Conservation (phyloP, 495 filamentous ascomycete genomes). For the Penicillium taxi region DNA sequence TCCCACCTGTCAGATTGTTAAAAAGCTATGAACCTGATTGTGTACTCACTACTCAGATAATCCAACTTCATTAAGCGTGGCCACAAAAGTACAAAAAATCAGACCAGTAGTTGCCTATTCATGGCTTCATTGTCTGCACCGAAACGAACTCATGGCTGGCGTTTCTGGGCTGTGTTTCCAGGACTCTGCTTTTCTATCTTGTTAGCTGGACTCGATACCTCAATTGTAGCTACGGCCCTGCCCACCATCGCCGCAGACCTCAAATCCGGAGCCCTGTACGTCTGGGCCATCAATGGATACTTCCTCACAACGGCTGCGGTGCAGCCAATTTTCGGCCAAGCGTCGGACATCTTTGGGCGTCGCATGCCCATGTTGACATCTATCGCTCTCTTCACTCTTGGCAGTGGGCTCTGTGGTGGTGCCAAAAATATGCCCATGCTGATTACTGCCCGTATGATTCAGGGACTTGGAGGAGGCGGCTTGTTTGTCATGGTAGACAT, state of each 20-base stretch:
- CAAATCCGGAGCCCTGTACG: constrained; percentile 18
- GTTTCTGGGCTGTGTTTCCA: not conserved
- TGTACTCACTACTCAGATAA: too few species aligned
- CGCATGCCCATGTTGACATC: constrained; percentile 32
- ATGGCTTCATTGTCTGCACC: too few species aligned
- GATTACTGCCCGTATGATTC: constrained; percentile 20
- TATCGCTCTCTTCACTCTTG: constrained; percentile 28
- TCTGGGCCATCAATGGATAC: constrained; percentile 38
- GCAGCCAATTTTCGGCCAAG: constrained; percentile 29
- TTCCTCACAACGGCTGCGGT: constrained; percentile 22
- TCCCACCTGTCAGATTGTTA: too few species aligned
- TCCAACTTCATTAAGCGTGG: too few species aligned
- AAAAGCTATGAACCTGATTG: too few species aligned
- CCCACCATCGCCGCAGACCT: too few species aligned
- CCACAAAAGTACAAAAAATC: too few species aligned
- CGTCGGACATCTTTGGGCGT: constrained; percentile 45
- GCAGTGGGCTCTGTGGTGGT: constrained; percentile 32
- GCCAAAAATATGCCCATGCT: constrained; percentile 20
- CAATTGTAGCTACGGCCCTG: too few species aligned
- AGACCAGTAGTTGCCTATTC: too few species aligned
- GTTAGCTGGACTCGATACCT: not conserved
- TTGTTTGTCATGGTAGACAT: constrained; percentile 24
- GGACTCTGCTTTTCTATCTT: not conserved
- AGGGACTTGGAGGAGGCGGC: constrained; percentile 26
- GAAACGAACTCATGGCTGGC: not conserved